Evolutionary conservation across 148 eudicot species (phyloP), one percentile per base, ranked within the genome.

Genomic region (Polygonum maritimum): DNA sequence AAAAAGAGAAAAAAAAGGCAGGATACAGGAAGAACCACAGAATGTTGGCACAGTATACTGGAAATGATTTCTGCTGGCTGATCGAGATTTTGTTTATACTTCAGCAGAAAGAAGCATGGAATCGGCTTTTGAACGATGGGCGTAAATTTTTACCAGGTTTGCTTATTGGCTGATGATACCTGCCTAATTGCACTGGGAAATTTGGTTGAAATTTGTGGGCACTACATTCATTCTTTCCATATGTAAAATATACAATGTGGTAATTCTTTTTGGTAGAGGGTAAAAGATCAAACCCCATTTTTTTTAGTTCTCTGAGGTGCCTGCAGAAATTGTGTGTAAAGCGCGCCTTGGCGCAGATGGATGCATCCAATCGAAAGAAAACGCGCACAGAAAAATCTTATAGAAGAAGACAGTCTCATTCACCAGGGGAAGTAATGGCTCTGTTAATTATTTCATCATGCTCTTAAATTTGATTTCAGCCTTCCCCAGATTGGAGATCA

Each of bases 151-250:
- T 62, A 71, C 71, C 54, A 67, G 73, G 62, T 74, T 44, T 57
- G 63, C 63, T 57, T 19, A 7, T 57, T 57, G 63, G 31, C 63
- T 57, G 63, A 55, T 26, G 31, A 44, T 57, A 63, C 69, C 67
- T 21, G 67, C 36, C 33, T 40, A 26, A 38, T 40, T 33, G 31
- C 69, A 31, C 69, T 70, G 71, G 2, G 77, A 82, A 80, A 80
- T 26, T 77, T 78, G 81, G 75, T 77, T 76, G 70, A 71, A 74
- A 80, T 80, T 82, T 81, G 74, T 51, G 77, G 85, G 80, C 80
- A 75, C 81, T 74, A 76, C 78, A 82, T 84, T 83, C 85, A 83
- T 87, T 87, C 84, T 89, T 85, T 82, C 81, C 54, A 85, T 82
- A 67, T 89, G 91, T 89, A 86, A 80, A 76, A 85, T 84, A 84